Base-by-base conservation (phyloP, 306 rosid species). In the Nissolia schottii region DNA sequence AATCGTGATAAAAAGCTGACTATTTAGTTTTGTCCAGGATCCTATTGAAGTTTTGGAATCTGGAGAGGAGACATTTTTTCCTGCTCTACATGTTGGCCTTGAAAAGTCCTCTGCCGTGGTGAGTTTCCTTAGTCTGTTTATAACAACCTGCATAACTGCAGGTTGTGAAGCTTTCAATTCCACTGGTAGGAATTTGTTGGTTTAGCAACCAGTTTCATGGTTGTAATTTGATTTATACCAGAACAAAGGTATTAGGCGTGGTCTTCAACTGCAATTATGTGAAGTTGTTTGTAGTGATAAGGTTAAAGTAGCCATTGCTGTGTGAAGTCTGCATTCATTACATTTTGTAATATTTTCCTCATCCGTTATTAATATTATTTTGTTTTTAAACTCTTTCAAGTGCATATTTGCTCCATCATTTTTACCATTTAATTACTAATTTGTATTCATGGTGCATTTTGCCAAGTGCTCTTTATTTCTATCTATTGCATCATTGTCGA, bases 41-140 rank as follows among this genome's bases (percentile, higher is more conserved):
- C 79, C 83, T 50, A 61, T 65, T 9, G 90, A 82, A 74, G 75
- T 50, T 7, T 75, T 87, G 72, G 99, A 91, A 84, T 83, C 91
- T 68, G 99, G 97, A 32, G 97, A 89, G 82, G 85, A 91, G 75
- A 95, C 92, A 2, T 87, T 91, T 77, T 95, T 85, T 83, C 97
- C 99, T 71, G 96, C 99, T 71, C 74, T 95, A 3, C 67, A 82
- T 60, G 81, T 88, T 76, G 97, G 96, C 79, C 43, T 37, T 64
- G 95, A 87, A 76, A 85, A 83, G 69, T 76, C 61, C 12, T 81
- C 97, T 35, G 78, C 96, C 0, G 93, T 95, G 97, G 99, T 95
- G 84, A 89, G 90, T 85, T 67, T 77, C 58, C 80, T 48, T 65
- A 65, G 25, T 40, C 35, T 75, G 14, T 61, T 22, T 76, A 41